Conservation (phyloP, 2,329 filamentous ascomycete species). For the Penicillium expansum region DNA sequence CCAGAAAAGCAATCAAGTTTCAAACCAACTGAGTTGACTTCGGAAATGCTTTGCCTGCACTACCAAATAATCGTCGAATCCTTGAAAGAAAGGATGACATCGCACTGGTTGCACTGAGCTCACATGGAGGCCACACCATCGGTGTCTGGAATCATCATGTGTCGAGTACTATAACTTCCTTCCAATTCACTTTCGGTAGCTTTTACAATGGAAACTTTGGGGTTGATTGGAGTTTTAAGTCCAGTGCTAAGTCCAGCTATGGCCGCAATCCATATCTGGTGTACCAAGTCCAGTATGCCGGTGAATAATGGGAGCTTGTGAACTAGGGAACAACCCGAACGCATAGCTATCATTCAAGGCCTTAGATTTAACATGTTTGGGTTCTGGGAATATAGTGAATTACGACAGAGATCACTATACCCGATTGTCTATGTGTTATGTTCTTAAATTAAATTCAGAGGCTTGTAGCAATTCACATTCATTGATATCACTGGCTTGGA, state of each 20-base stretch:
- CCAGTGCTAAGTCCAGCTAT: background rate
- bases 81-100: background rate
- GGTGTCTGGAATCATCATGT: background rate
- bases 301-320: background rate
- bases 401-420: no score
- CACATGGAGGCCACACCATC: background rate
- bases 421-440: no score
- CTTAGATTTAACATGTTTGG: background rate
- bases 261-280: background rate
- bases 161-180: background rate
- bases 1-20: background rate
- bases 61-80: background rate
- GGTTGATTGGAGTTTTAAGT: background rate
- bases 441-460: no score
- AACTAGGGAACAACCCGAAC: background rate
- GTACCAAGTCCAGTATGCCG: background rate
- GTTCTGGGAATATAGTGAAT: background rate
- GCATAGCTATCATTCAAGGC: background rate
- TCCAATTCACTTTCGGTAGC: background rate
- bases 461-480: no score
- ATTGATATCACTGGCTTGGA: no score
- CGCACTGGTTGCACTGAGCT: background rate
- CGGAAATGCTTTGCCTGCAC: background rate
- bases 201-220: background rate
- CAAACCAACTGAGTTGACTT: background rate